A percentile compares a stretch with the other conserved stretches of the same genome.
Conservation (phyloP, 2,329 filamentous ascomycete genomes). For the Magnaporthales sp. region DNA sequence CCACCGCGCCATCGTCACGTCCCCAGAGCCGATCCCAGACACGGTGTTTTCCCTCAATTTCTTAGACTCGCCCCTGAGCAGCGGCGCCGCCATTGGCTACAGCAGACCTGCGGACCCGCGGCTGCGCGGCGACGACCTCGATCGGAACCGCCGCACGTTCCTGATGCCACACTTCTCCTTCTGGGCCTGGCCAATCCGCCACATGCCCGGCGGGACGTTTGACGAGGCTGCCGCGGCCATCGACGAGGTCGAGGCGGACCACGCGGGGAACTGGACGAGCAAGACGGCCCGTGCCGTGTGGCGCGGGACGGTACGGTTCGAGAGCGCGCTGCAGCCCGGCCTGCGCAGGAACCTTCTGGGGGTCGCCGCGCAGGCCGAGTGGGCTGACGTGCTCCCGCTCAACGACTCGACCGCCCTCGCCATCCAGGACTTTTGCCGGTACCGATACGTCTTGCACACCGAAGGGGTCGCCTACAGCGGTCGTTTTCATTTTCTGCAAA, state of each 20-base stretch:
- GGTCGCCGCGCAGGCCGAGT: conserved; percentile 13
- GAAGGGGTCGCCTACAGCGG: conserved; percentile 46
- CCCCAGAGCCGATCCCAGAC: conserved; percentile 37
- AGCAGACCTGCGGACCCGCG: conserved; percentile 33
- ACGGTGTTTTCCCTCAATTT: conserved; percentile 44
- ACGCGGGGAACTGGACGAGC: conserved; percentile 12
- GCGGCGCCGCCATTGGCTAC: conserved; percentile 35
- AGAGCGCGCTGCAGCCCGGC: conserved; percentile 26
- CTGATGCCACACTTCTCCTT: conserved; percentile 48
- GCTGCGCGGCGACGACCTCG: conserved; percentile 8
- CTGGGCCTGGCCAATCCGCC: conserved; percentile 44
- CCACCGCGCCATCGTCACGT: conserved; percentile 40
- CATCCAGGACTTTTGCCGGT: conserved; percentile 42
- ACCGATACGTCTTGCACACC: conserved; percentile 42
- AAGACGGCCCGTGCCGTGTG: conserved; percentile 37
- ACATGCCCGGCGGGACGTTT: conserved; percentile 31
- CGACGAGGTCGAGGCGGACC: conserved; percentile 22
- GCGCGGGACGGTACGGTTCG: conserved; percentile 44
- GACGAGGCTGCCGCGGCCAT: conserved; percentile 28
- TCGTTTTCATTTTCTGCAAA: conserved; percentile 40
- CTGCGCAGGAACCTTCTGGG: not conserved
- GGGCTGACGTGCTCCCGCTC: conserved; percentile 40
- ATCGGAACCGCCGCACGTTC: conserved; percentile 27
- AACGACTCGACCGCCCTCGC: conserved; percentile 32
- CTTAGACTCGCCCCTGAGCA: conserved; percentile 32